Percentiles rank a stretch among this genome's conserved stretches.
Conservation (phyloP, 2,329 filamentous ascomycete species). For the Diaporthe citriasiana region DNA sequence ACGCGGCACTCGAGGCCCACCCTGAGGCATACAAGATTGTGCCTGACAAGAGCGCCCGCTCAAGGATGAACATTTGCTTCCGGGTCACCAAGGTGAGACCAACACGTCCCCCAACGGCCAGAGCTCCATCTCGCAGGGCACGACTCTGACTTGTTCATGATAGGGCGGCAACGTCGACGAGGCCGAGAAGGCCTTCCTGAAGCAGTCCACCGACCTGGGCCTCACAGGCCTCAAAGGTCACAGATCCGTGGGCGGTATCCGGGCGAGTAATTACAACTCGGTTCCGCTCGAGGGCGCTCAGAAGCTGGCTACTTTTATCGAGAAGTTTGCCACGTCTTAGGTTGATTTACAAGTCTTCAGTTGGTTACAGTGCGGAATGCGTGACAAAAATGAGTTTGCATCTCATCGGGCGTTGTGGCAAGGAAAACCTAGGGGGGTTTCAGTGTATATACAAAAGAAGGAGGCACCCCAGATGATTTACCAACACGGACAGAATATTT, state of each 20-base stretch:
- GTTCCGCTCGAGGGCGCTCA: constrained; percentile 77
- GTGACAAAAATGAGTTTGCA: not conserved
- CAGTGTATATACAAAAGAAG: constrained; percentile 10
- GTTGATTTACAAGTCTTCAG: not conserved
- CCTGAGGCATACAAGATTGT: constrained; percentile 82
- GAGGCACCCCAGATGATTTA: not conserved
- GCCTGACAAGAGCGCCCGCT: constrained; percentile 80
- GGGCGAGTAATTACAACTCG: constrained; percentile 91
- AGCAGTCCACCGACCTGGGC: constrained; percentile 76
- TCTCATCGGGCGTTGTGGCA: constrained; percentile 22
- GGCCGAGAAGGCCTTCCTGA: constrained; percentile 85
- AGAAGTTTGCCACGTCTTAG: constrained; percentile 60
- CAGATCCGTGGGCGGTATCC: constrained; percentile 86
- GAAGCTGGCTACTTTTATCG: constrained; percentile 76
- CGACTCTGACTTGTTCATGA: constrained; percentile 5
- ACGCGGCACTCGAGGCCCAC: constrained; percentile 80
- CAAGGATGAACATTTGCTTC: constrained; percentile 97
- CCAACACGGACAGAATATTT: not conserved
- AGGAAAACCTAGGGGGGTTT: not conserved
- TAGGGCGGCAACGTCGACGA: constrained; percentile 71
- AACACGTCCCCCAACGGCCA: not conserved
- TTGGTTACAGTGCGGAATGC: not conserved
- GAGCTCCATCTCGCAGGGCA: not conserved
- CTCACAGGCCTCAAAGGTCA: constrained; percentile 91
- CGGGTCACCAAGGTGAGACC: constrained; percentile 68